phyloP scores from a whole-genome alignment of 2,329 filamentous ascomycete genomes.

The Aspergillus intermedius region DNA sequence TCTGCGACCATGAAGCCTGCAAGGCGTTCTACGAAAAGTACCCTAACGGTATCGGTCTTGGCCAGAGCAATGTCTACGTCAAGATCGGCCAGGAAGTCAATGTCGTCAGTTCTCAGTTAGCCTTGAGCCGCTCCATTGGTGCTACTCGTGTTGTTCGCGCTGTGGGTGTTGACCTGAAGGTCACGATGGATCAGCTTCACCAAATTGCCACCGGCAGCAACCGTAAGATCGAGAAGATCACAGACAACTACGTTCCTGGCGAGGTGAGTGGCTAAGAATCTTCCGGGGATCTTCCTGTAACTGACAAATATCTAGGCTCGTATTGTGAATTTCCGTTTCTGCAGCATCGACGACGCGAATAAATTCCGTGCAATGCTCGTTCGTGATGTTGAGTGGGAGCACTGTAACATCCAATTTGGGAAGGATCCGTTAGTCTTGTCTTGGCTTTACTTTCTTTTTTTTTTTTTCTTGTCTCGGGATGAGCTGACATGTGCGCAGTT shows the following conservation, averaged over 20 bases:
- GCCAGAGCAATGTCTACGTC: slow-evolving; percentile 27
- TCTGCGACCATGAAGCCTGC: slow-evolving; percentile 30
- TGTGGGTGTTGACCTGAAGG: slow-evolving; percentile 35
- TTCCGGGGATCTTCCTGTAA: slow-evolving; percentile 1
- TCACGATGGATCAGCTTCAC: slow-evolving; percentile 30
- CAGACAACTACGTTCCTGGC: slow-evolving; percentile 33
- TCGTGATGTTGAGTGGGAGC: slow-evolving; percentile 40
- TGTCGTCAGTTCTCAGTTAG: slow-evolving; percentile 36
- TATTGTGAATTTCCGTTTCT: slow-evolving; percentile 44
- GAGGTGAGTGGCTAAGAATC: slow-evolving; percentile 29
- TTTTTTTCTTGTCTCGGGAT: background rate
- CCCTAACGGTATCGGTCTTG: slow-evolving; percentile 31
- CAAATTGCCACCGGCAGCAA: slow-evolving; percentile 34
- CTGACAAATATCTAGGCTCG: slow-evolving; percentile 26
- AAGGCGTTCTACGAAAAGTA: slow-evolving; percentile 30
- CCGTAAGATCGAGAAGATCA: slow-evolving; percentile 41
- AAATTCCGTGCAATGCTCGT: slow-evolving; percentile 37
- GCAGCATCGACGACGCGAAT: slow-evolving; percentile 41
- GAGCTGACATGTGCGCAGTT: slow-evolving; percentile 10
- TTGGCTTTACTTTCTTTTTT: background rate
- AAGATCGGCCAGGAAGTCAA: slow-evolving; percentile 36
- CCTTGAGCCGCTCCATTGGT: slow-evolving; percentile 33
- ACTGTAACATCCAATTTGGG: slow-evolving; percentile 38
- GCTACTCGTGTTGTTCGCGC: slow-evolving; percentile 43
- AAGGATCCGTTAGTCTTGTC: slow-evolving; percentile 35